These are phyloP conservation scores for Psidium guajava DNA, from an alignment of 345 rosid genomes.

Conservation along the genomic window DNA sequence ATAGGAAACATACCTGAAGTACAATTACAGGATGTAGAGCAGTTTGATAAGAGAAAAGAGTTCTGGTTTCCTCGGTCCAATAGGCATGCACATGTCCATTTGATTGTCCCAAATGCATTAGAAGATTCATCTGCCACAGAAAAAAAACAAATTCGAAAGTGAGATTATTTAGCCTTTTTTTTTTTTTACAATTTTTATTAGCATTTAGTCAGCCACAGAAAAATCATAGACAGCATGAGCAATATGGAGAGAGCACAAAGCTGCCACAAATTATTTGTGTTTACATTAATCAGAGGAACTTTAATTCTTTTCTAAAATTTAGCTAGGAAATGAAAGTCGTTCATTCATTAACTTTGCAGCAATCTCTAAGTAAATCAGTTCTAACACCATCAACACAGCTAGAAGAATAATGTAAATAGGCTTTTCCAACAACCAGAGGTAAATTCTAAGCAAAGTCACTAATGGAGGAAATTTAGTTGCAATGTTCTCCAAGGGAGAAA, in stretches of 20 bases:
- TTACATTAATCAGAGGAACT: background rate
- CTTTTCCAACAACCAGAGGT: background rate
- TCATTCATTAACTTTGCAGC: background rate
- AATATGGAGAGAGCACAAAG: background rate
- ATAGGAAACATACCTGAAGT: constrained; percentile 41
- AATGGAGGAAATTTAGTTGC: background rate
- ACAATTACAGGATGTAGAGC: constrained; percentile 80
- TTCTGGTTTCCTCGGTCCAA: constrained; percentile 29
- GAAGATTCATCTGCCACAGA: constrained; percentile 32
- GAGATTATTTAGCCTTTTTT: background rate
- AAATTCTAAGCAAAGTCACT: background rate
- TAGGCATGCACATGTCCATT: constrained; percentile 70
- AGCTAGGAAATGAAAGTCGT: background rate
- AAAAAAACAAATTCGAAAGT: background rate
- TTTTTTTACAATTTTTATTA: background rate
- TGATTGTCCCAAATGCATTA: constrained; percentile 26
- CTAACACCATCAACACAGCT: background rate
- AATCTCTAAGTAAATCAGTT: background rate
- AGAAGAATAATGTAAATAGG: background rate
- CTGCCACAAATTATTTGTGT: background rate
- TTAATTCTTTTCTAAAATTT: background rate
- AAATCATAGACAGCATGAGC: background rate
- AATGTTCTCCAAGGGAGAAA: background rate
- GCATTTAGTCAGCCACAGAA: background rate
- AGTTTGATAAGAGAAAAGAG: constrained; percentile 38